Evolutionary conservation across 1,284 basidiomycete species (phyloP), one percentile per base, ranked within the genome.

Genomic region (Cryptococcus sp.): DNA sequence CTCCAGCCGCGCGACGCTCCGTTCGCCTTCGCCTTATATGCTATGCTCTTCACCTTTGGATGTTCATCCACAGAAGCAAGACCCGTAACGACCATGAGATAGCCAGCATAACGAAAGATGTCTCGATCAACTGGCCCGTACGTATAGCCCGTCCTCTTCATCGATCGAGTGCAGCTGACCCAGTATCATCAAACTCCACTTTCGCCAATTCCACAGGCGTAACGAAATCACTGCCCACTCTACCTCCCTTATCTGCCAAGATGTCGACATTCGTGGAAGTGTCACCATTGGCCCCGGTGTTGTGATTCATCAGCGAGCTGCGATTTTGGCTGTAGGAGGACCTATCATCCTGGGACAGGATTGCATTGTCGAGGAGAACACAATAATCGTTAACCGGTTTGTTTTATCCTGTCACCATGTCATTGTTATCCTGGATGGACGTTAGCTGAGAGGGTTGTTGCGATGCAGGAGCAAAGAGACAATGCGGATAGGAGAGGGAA

Each of bases 301-400:
- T 1, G 86, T 97, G 49, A 84, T 98, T n/a, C 94, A 98, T 66
- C 94, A 95, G 0, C 90, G 91, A 71, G 90, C 89, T 0, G 89
- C 88, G 33, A 88, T 98, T 61, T 87, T 93, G 60, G 92, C 91
- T 7, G 84, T 90, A 44, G 85, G 85, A 5, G 92, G 89, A 0
- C 87, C 91, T 3, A 91, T 98, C 61, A 80, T 89, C 46, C 87
- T 98, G 47, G 95, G 92, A 8, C 80, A 84, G 23, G 84, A 87
- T 53, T 94, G 91, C 72, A 90, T 98, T 66, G 84, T 98, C 52
- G 95, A 98, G 70, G 95, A 98, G 75, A 83, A 83, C 8, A 88
- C 85, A 2, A 86, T 92, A 63, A 85, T 98, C 59, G 86, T 94
- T 55, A 95, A 96, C 56, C 35, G 63, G 62, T 69, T 49, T 20